Evolutionary conservation across 805 yeast species (phyloP), one percentile per base, ranked within the genome.

Genomic region (Brettanomyces custersianus): DNA sequence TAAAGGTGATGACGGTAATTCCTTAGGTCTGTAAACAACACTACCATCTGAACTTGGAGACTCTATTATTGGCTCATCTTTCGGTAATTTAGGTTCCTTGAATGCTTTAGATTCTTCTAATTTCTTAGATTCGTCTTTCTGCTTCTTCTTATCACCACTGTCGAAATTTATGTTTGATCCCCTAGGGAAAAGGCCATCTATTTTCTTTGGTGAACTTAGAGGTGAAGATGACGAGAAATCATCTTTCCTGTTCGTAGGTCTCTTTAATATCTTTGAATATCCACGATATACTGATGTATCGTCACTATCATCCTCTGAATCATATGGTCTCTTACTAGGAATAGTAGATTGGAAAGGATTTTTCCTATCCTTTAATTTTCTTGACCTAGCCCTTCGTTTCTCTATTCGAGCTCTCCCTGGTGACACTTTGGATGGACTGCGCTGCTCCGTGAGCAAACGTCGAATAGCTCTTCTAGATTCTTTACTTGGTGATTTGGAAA

Each of bases 191-290:
- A 37, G 15, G n/a, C 26, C 28, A 4, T 5, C 28, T 25, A 17
- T 7, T 11, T 11, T 25, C 28, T 7, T n/a, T 7, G 28, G 28
- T 11, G 28, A 25, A 25, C 28, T 25, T 7, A 25, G n/a, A 2
- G 34, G 26, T 25, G 46, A 33, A 20, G 52, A 46, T 4, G 52
- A 47, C 1, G 57, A 52, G 26, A 52, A 52, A 7, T 41, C 35
- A 5, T 47, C 37, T 30, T 51, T 52, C 31, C 36, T 46, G 11
- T 49, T 52, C 2, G 51, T 45, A 6, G 39, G 41, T 16, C 40
- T 47, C 29, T 51, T 47, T 17, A 49, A 33, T 21, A 44, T 38
- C 29, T 33, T 39, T 2, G 55, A 51, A 25, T 40, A 47, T 21
- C 46, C 55, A 21, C 41, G 34, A 28, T 48, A 43, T 2, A 49